Base-by-base conservation (phyloP, 805 yeast genomes). In the Kluyveromyces starmeri region DNA sequence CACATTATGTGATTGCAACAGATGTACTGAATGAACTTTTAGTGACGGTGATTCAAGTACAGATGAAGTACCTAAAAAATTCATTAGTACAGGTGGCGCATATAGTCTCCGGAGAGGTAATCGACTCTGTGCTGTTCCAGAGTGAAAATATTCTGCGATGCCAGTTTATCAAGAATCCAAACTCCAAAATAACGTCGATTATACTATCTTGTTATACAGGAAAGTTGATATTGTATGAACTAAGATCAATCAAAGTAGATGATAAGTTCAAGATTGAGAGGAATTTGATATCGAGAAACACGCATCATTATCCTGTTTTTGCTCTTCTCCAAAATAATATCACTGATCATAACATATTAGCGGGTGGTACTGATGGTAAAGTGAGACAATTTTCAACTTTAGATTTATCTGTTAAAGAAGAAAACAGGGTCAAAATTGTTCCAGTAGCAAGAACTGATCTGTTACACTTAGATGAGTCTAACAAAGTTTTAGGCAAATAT, bases 151-250 rank as follows among this genome's bases (percentile, higher is more conserved):
- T 52, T 2, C 32, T 44, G 6, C 29, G 31, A 20, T 44, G 43
- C 20, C 30, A 35, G 14, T 45, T 52, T 17, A 24, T 52, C 8
- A 40, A 50, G 10, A 43, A 44, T 15, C 28, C 28, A 11, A 32
- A 32, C 6, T 35, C 42, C 17, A 31, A 40, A 11, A 35, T 48
- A 4, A 34, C 44, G 1, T 39, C 55, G 3, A 39, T 45, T 3
- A 18, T 51, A 12, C 34, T 50, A 14, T 38, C 48, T 2, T 39
- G 55, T 1, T 38, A 35, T 21, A 43, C 41, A 13, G 58, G 58
- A 6, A 48, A 48, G 37, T 41, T 44, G 5, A 44, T 47, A 13
- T 38, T 49, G 10, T 44, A 47, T 26, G 58, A 52, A 32, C 38
- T 51, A 12, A 24, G 47, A 27, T 28, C 33, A 12, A 23, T 19